Conservation (phyloP, 805 yeast species). For the Naumovozyma baii region DNA sequence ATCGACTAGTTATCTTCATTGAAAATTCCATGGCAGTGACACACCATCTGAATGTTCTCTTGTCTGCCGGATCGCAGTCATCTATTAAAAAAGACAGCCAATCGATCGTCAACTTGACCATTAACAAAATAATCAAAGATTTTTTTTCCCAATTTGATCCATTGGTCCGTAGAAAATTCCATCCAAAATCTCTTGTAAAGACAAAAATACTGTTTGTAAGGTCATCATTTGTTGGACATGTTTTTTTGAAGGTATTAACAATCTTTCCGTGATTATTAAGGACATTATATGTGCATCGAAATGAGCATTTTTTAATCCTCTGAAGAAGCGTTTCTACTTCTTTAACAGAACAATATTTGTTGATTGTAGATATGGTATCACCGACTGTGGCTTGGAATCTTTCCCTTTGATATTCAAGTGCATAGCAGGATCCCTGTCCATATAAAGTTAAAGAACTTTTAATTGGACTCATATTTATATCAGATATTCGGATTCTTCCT, state of each 20-base stretch:
- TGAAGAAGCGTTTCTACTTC: slow-evolving; percentile 66
- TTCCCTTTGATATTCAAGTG: slow-evolving; percentile 46
- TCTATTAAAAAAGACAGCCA: slow-evolving; percentile 93
- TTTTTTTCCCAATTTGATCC: slow-evolving; percentile 48
- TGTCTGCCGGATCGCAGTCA: slow-evolving; percentile 88
- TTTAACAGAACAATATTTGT: slow-evolving; percentile 59
- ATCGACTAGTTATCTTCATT: slow-evolving; percentile 86
- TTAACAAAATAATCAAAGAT: slow-evolving; percentile 56
- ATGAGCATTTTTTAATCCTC: slow-evolving; percentile 55
- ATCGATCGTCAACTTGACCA: slow-evolving; percentile 68
- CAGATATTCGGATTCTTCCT: slow-evolving; percentile 23
- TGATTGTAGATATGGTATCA: slow-evolving; percentile 47
- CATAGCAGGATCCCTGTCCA: slow-evolving; percentile 51
- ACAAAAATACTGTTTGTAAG: slow-evolving; percentile 65
- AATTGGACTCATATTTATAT: slow-evolving; percentile 15
- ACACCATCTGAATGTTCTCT: slow-evolving; percentile 90
- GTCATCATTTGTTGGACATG: slow-evolving; percentile 62
- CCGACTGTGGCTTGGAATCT: slow-evolving; percentile 49
- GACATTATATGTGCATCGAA: slow-evolving; percentile 54
- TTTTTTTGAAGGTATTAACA: slow-evolving; percentile 44
- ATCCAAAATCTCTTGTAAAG: slow-evolving; percentile 74
- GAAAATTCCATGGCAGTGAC: slow-evolving; percentile 93
- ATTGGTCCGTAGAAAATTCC: slow-evolving; percentile 53
- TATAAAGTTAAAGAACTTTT: slow-evolving; percentile 15
- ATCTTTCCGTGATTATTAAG: slow-evolving; percentile 49